Percentiles rank a stretch among this genome's conserved stretches.
Evolutionary conservation across 2,329 filamentous ascomycete genomes (phyloP).

Genomic region (Podosphaera leucotricha): DNA sequence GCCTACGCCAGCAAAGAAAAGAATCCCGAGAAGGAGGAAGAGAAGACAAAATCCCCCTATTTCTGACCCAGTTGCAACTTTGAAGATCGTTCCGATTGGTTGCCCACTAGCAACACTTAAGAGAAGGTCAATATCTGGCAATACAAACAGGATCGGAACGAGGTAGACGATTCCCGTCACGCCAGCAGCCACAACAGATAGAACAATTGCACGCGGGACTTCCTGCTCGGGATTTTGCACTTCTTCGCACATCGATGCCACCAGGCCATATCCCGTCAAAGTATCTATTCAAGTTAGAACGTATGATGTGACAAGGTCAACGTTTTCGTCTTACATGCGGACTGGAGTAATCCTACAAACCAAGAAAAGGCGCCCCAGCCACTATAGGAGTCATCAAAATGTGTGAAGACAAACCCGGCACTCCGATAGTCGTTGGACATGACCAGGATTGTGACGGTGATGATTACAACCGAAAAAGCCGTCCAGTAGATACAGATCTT

Average conservation of each 20-base stretch:
- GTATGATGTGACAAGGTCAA: background rate
- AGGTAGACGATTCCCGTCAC: conserved; percentile 27
- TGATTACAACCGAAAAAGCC: conserved; percentile 29
- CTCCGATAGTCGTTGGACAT: conserved; percentile 30
- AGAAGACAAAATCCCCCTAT: conserved; percentile 24
- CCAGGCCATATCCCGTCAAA: conserved; percentile 45
- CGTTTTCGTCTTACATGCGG: conserved; percentile 23
- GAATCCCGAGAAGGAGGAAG: conserved; percentile 25
- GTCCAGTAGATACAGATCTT: conserved; percentile 33
- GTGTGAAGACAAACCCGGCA: conserved; percentile 26
- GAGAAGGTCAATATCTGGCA: conserved; percentile 1
- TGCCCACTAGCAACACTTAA: conserved; percentile 16
- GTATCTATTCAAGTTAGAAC: conserved; percentile 22
- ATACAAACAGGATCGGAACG: conserved; percentile 23
- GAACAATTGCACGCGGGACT: conserved; percentile 25
- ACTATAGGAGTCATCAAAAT: conserved; percentile 30
- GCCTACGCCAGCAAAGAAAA: conserved; percentile 28
- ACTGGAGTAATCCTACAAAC: conserved; percentile 36
- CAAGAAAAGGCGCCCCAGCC: conserved; percentile 37
- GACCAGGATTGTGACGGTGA: conserved; percentile 30
- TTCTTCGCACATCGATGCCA: conserved; percentile 43
- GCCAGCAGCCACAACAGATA: conserved; percentile 25
- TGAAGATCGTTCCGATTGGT: conserved; percentile 26
- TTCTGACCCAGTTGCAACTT: conserved; percentile 23
- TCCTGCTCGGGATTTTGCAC: conserved; percentile 41